Evolutionary conservation across 495 filamentous ascomycete species (phyloP).

Genomic region (Lophiostoma macrostomum): DNA sequence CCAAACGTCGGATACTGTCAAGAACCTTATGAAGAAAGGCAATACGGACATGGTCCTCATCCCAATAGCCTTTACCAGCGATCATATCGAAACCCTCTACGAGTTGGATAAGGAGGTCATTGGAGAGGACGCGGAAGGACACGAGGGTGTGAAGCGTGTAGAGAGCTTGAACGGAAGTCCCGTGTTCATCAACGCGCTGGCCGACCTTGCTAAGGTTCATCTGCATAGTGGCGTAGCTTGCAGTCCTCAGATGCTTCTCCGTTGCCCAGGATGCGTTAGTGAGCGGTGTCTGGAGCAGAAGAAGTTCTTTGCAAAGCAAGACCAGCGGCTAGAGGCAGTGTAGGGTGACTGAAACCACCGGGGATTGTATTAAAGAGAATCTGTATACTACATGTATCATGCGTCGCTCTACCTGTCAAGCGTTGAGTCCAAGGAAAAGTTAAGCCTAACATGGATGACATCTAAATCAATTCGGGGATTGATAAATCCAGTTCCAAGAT

Average conservation of each 20-base stretch:
- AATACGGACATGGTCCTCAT: conserved; percentile 89
- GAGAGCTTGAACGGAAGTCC: conserved; percentile 92
- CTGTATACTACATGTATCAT: no score
- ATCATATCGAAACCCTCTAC: conserved; percentile 97
- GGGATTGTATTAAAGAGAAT: neutral
- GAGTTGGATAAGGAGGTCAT: conserved; percentile 97
- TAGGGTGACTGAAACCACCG: neutral
- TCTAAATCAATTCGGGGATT: no score
- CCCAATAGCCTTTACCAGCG: conserved; percentile 95
- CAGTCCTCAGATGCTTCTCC: conserved; percentile 80
- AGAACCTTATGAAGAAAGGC: conserved; percentile 83
- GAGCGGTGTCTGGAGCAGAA: conserved; percentile 88
- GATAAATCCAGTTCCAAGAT: no score
- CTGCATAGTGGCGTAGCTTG: conserved; percentile 64
- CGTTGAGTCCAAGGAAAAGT: no score
- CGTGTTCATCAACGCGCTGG: conserved; percentile 87
- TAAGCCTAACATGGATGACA: no score
- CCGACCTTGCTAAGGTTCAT: conserved; percentile 79
- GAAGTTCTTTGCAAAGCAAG: conserved; percentile 66
- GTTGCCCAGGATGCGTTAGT: conserved; percentile 92
- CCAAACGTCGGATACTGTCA: conserved; percentile 84
- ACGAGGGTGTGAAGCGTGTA: conserved; percentile 79
- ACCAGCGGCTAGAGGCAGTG: conserved; percentile 13
- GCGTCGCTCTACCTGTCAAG: no score
- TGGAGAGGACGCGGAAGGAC: conserved; percentile 65